Evolutionary conservation across 202 grass and related monocot species (phyloP).

Genomic region (Tripidium arundinaceum): DNA sequence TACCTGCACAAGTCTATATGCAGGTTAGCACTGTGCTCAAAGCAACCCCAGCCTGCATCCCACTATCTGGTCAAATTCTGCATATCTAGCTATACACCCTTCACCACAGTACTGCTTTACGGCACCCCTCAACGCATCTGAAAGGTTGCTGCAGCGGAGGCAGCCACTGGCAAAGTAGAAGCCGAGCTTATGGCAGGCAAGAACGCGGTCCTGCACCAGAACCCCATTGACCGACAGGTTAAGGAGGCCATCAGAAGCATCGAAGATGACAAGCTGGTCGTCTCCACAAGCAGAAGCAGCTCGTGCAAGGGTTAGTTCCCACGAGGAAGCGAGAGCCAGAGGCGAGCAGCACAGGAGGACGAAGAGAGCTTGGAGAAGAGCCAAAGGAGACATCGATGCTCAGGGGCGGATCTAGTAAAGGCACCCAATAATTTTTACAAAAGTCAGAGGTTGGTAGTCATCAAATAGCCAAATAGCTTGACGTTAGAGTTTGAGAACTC

Average conservation of each 20-base stretch:
- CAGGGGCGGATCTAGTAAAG: neutral
- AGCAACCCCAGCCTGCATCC: neutral
- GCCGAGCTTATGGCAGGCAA: conserved; percentile 63
- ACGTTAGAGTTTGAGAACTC: neutral
- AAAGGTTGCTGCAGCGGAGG: conserved; percentile 46
- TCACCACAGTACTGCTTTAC: conserved; percentile 45
- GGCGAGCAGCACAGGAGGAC: conserved; percentile 4
- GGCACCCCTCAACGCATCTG: conserved; percentile 38
- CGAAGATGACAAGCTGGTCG: conserved; percentile 48
- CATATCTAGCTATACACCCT: neutral
- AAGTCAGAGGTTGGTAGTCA: neutral
- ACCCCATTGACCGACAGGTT: conserved; percentile 56
- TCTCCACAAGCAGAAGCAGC: conserved; percentile 62
- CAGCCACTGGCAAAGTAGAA: conserved; percentile 64
- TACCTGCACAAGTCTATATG: neutral
- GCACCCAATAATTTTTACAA: neutral
- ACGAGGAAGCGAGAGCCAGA: neutral
- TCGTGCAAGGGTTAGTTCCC: conserved; percentile 27
- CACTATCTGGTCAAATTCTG: neutral
- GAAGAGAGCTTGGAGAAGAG: conserved; percentile 10
- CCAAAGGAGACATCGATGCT: conserved; percentile 27
- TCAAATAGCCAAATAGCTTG: neutral
- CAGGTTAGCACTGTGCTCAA: neutral
- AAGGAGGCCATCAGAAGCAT: conserved; percentile 35
- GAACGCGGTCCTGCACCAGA: conserved; percentile 46